Base-by-base conservation (phyloP, 2,329 filamentous ascomycete species). In the Aschersonia sp. region DNA sequence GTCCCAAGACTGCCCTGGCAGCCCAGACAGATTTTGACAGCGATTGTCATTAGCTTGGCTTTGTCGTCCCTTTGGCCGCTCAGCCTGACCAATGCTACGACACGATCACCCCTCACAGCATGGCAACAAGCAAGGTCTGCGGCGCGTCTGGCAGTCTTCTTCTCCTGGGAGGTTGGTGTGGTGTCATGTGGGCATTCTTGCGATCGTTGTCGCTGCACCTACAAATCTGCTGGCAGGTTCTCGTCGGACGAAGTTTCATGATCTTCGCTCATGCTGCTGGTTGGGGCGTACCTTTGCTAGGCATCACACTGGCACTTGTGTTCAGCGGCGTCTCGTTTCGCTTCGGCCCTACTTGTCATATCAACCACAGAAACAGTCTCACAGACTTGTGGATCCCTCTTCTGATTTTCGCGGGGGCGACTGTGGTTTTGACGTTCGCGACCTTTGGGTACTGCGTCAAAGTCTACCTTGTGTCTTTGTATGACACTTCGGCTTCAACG, bases 181-280 rank as follows among this genome's bases (percentile, higher is more conserved):
- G 82, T 44, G 79, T 88, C 32, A 81, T 94, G 64, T 98, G 92
- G 91, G 80, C 89, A 53, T 94, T 96, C 61, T 75, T 96, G 51
- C 81, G 92, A 53, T 85, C 91, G 0, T 68, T 97, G 35, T 94
- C 89, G 4, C 82, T 98, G 57, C 92, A 98, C 65, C 79, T 98
- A 30, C 92, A 97, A 65, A 96, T 98, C 54, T 96, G 89, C 71
- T 98, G 92, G 92, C 89, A 97, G 63, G 75, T 94, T 35, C 80
- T 91, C 5, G 85, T 94, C 4, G 92, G 92, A 40, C 78, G 81
- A 43, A 85, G 77, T 57, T 97, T 96, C 65, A 96, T 96, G 80
- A 88, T 87, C 71, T 77, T 78, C 54, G 82, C 91, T 3, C 81
- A 95, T 58, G 74, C 76, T 12, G 69, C 82, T 6, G 92, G 92